Conservation (phyloP, 345 rosid species). For the Populus simonii region DNA sequence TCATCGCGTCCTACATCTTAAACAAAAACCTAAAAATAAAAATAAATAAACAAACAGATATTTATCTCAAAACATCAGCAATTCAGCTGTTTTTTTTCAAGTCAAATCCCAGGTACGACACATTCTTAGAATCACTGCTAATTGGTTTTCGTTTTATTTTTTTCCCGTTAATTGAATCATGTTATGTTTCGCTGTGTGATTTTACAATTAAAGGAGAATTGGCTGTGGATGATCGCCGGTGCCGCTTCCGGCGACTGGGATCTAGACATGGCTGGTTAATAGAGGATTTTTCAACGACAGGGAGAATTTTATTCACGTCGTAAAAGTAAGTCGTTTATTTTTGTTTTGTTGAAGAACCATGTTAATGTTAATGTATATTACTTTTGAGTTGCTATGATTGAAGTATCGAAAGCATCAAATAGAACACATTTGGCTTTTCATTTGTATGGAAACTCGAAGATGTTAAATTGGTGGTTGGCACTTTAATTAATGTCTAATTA, state of each 20-base stretch:
- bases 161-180: neutral
- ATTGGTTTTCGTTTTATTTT: neutral
- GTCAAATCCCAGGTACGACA: neutral
- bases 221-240: neutral
- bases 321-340: neutral
- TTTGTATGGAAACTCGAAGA: neutral
- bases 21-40: neutral
- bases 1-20: neutral
- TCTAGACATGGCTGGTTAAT: neutral
- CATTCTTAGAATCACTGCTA: neutral
- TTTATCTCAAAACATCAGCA: neutral
- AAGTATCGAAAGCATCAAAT: neutral
- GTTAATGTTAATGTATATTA: no score
- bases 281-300: neutral
- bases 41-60: neutral
- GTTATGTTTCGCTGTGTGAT: neutral
- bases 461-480: neutral
- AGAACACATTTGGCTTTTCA: neutral
- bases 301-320: neutral
- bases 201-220: neutral
- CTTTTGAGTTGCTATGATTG: neutral
- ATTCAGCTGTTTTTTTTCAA: neutral
- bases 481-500: neutral
- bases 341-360: neutral
- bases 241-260: constrained; percentile 20